These are phyloP conservation scores for Euptelea pleiosperma DNA, from an alignment of 164 flowering plant genomes.

Conservation along the genomic window DNA sequence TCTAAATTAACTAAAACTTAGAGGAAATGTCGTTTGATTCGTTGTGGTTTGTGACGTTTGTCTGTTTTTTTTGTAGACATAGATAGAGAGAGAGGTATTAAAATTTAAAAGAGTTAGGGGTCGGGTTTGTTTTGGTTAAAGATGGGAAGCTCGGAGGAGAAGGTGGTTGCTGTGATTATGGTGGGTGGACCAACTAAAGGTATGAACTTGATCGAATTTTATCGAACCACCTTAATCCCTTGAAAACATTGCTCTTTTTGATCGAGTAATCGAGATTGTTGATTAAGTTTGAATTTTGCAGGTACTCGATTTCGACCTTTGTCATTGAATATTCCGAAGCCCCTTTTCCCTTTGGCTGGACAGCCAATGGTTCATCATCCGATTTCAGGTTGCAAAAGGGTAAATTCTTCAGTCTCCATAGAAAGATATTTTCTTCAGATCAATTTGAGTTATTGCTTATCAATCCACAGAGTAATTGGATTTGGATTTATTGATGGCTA, in stretches of 20 bases:
- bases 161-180: slow-evolving; percentile 84
- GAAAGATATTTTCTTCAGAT: not conserved
- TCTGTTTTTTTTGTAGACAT: no score
- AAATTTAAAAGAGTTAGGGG: no score
- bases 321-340: slow-evolving; percentile 84
- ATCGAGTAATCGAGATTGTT: not conserved
- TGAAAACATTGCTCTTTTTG: not conserved
- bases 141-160: slow-evolving; percentile 61
- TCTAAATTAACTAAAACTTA: no score
- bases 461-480: not conserved
- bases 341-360: slow-evolving; percentile 89
- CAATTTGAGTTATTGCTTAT: not conserved
- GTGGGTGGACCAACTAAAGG: slow-evolving; percentile 93
- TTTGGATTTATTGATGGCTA: not conserved
- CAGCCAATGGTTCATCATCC: slow-evolving; percentile 98
- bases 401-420: slow-evolving; percentile 20
- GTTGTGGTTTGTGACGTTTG: no score
- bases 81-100: no score
- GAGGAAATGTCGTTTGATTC: no score
- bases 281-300: slow-evolving; percentile 10
- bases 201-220: no score
- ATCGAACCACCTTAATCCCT: no score
- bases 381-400: slow-evolving; percentile 93
- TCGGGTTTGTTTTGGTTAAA: slow-evolving; percentile 1
- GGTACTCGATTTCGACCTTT: slow-evolving; percentile 91